Base-by-base conservation (phyloP, 805 yeast genomes). In the Candida vaughaniae region DNA sequence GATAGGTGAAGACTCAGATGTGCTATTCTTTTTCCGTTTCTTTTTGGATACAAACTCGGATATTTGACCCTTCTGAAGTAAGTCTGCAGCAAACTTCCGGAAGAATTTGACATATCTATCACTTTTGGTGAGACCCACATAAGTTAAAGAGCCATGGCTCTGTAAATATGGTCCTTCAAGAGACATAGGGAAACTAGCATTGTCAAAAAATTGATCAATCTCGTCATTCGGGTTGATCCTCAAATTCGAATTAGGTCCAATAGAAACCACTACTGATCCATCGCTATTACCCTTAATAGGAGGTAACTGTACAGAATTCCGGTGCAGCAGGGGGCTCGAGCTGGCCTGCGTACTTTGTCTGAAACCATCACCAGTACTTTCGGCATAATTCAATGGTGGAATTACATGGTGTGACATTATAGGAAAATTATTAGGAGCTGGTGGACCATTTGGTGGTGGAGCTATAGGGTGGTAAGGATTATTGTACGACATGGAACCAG, bases 81-180 rank as follows among this genome's bases (percentile, higher is more conserved):
- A 48, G 20, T 53, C 45, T 11, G 63, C 49, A 7, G 64, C 61
- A 45, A 56, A 68, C 18, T 56, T 58, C 16, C 74, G 50, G 20
- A 66, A 49, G 27, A 64, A 52, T 33, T 59, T 62, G 29, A 64
- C 57, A 38, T 60, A 68, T 3, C 66, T 63, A 41, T 68, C 74
- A 31, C 62, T 51, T 42, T 66, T 68, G 4, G 69, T 60, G 22
- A 66, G 43, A 3, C 71, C 73, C 17, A 64, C 54, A 31, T 63
- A 67, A 1, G 72, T 62, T 15, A 67, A 35, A 6, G 57, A 52
- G 2, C 74, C 74, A 31, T 66, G 71, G 31, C 56, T 60, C 42
- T 66, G 72, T 61, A 70, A 58, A 16, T 43, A 41, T 2, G 57
- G 52, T 7, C 73, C 72, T 35, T 67, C 72, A 4, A 65, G 52